Evolutionary conservation across 805 yeast species (phyloP).

Genomic region (Monosporozyma aerobia): DNA sequence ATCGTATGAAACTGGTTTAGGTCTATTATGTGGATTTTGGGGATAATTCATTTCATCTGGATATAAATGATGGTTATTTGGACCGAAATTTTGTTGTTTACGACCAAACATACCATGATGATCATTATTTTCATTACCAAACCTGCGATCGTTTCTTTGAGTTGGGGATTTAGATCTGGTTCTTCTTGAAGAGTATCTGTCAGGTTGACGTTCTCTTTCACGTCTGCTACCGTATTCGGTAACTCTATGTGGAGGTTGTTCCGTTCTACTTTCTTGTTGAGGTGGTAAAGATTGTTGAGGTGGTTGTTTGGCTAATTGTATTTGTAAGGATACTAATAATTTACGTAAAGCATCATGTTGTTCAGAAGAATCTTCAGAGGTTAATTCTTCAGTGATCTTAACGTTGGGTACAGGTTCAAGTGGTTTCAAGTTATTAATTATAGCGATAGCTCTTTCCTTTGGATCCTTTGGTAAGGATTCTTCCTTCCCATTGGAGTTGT

Average conservation of each 20-base stretch:
- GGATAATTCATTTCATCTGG: constrained; percentile 56
- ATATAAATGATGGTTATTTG: constrained; percentile 28
- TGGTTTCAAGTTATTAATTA: constrained; percentile 20
- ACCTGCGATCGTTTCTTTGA: constrained; percentile 5
- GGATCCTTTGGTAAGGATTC: constrained; percentile 48
- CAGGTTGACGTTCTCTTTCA: constrained; percentile 22
- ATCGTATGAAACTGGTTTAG: constrained; percentile 65
- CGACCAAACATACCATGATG: not conserved
- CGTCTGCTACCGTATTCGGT: constrained; percentile 31
- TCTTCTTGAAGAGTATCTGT: constrained; percentile 32
- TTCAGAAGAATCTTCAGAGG: constrained; percentile 22
- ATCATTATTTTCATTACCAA: constrained; percentile 5
- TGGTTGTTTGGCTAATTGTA: constrained; percentile 11
- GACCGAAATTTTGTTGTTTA: constrained; percentile 7
- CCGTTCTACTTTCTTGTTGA: not conserved
- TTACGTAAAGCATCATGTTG: constrained; percentile 37
- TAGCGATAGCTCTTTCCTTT: constrained; percentile 22
- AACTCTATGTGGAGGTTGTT: constrained; percentile 11
- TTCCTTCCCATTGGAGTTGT: constrained; percentile 29
- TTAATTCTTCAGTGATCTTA: constrained; percentile 14
- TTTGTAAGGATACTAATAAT: constrained; percentile 30
- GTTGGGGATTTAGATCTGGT: constrained; percentile 45
- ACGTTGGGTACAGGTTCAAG: constrained; percentile 14
- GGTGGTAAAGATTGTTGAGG: not conserved
- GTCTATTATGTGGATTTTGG: constrained; percentile 67